Evolutionary conservation across 2,329 filamentous ascomycete genomes (phyloP).

Genomic region (Fusarium pseudonygamai): DNA sequence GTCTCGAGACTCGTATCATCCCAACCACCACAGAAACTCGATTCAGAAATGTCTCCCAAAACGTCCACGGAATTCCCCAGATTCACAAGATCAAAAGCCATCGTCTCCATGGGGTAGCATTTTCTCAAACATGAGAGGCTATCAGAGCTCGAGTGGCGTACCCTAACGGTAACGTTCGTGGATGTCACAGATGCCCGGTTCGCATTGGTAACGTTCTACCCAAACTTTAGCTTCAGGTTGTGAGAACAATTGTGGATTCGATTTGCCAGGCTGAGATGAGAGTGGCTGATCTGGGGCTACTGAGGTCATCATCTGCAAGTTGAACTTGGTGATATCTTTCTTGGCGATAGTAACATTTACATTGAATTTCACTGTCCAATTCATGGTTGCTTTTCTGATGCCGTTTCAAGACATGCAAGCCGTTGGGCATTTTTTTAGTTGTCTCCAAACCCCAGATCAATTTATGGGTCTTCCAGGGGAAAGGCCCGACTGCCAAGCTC

Average conservation of each 20-base stretch:
- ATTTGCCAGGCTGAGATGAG: neutral
- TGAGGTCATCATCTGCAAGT: neutral
- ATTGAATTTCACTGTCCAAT: too few relatives aligned
- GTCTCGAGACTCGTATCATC: neutral
- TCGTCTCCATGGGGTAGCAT: conserved; percentile 12
- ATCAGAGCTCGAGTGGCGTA: conserved; percentile 4
- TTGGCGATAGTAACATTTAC: neutral
- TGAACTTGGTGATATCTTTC: neutral
- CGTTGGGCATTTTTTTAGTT: neutral
- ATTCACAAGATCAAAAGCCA: neutral
- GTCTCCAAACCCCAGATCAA: conserved; percentile 36
- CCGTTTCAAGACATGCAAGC: neutral
- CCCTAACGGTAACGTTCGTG: conserved; percentile 30
- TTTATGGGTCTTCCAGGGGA: conserved; percentile 32
- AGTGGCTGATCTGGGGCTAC: neutral
- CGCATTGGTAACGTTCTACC: conserved; percentile 10
- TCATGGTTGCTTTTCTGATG: neutral
- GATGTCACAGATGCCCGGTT: neutral
- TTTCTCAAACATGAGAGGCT: conserved; percentile 10
- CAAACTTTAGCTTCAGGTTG: neutral
- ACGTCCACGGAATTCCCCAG: neutral
- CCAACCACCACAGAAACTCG: neutral
- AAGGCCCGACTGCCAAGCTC: conserved; percentile 38
- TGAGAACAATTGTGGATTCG: conserved; percentile 3
- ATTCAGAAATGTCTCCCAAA: neutral